Evolutionary conservation across 306 rosid genomes (phyloP), one percentile per base, ranked within the genome.

Genomic region (Gynostemma pentaphyllum): DNA sequence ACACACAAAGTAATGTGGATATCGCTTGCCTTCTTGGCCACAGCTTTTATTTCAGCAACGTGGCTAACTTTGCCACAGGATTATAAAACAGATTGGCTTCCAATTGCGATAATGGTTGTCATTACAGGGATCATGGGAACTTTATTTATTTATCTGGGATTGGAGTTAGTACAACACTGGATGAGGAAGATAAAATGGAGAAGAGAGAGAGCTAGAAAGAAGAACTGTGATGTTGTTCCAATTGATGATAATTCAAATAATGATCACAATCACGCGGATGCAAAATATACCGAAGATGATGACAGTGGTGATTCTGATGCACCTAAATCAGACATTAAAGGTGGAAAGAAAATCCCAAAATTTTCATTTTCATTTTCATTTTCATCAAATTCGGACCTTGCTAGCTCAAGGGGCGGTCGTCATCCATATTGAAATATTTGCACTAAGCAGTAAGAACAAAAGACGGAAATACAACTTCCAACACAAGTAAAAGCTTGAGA

Each of bases 1-100:
- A 61, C 82, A 70, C 95, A 84, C 68, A 84, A 87, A 69, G 74
- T 72, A 42, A 78, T 84, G 88, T 82, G 90, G 95, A 62, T 84
- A 5, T 74, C 95, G 2, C 78, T 87, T 70, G 83, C 79, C 24
- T 80, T 82, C 78, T 82, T 82, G 82, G 82, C 80, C 10, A 76
- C 78, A 16, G 82, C 78, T 19, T 87, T 72, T 77, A 75, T 75
- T 64, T 80, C 91, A 37, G 89, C 85, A 13, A 87, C 75, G 10
- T 82, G 91, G 91, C 80, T 73, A 64, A 62, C 73, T 50, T 24
- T 78, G 76, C 89, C 95, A 6, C 76, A 76, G 19, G 68, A 26
- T 24, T 39, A 62, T 6, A 75, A 64, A 8, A 65, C 69, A 42
- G 39, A 70, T 1, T 76, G 77, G 82, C 44, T 80, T 37, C 56